These are phyloP conservation scores for Fusarium graminum DNA, from an alignment of 2,329 filamentous ascomycete species.

Conservation along the genomic window DNA sequence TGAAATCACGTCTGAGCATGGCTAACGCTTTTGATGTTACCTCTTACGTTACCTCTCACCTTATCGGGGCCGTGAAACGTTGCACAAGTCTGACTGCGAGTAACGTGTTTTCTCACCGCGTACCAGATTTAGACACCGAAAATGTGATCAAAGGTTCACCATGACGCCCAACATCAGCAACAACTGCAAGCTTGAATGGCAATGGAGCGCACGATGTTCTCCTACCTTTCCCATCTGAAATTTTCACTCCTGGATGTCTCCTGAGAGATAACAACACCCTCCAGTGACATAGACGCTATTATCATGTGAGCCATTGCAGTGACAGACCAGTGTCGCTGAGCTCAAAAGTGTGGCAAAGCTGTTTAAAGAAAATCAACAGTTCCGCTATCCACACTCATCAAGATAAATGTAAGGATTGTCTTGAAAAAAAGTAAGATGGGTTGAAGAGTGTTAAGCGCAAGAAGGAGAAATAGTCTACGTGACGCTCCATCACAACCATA, in stretches of 20 bases:
- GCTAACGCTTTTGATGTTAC: background rate
- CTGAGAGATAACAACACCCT: too few relatives aligned
- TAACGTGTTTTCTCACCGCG: background rate
- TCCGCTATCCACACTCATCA: background rate
- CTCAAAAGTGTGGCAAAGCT: background rate
- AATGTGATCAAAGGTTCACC: background rate
- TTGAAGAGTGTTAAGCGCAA: slow-evolving; percentile 2
- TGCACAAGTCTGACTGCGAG: background rate
- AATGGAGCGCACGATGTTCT: background rate
- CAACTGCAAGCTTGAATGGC: background rate
- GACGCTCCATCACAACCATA: too few relatives aligned
- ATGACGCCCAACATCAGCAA: background rate
- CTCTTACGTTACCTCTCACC: background rate
- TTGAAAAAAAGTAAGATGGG: slow-evolving; percentile 3
- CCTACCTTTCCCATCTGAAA: background rate
- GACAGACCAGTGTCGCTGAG: background rate
- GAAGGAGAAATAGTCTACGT: background rate
- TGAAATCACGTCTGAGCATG: rapidly evolving
- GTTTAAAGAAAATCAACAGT: background rate
- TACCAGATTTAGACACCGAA: slow-evolving; percentile 2
- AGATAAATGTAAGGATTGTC: background rate
- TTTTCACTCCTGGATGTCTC: background rate
- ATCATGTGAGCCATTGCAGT: slow-evolving; percentile 9
- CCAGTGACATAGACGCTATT: background rate
- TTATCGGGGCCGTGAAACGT: background rate